Evolutionary conservation across 1,284 basidiomycete genomes (phyloP).

Genomic region (Limonomyces culmigenus): DNA sequence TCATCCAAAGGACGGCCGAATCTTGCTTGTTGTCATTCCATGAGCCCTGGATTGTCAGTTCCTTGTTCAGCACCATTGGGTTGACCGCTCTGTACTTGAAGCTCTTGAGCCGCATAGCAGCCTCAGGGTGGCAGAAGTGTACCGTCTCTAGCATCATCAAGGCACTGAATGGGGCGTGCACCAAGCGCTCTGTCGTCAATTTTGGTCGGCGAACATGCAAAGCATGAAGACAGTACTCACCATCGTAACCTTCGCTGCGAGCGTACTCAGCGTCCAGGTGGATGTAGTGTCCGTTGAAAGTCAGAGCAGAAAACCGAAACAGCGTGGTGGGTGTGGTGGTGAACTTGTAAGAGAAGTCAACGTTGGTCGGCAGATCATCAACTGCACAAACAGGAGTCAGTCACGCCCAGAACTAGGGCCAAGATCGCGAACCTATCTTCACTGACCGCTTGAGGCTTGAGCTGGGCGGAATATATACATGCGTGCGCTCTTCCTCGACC

Average conservation of each 20-base stretch:
- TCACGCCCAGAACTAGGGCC: conserved; percentile 1
- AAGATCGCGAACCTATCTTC: conserved; percentile 20
- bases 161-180: conserved; percentile 71
- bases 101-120: conserved; percentile 22
- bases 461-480: conserved; percentile 48
- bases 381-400: conserved; percentile 17
- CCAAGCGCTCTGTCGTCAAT: conserved; percentile 69
- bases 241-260: conserved; percentile 46
- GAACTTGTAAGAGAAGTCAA: conserved; percentile 42
- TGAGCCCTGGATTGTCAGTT: conserved; percentile 34
- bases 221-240: too few relatives aligned
- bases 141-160: conserved; percentile 58
- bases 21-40: conserved; percentile 20
- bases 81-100: conserved; percentile 67
- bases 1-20: conserved; percentile 15
- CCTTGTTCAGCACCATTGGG: conserved; percentile 50
- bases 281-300: conserved; percentile 63
- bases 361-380: conserved; percentile 28
- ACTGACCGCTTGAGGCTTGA: conserved; percentile 17
- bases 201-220: conserved; percentile 10
- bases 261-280: conserved; percentile 62
- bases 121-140: conserved; percentile 29
- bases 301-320: conserved; percentile 74
- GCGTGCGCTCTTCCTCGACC: conserved; percentile 51
- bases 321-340: conserved; percentile 54